Base-by-base conservation (phyloP, 2,329 filamentous ascomycete genomes). In the Fusarium sp. region DNA sequence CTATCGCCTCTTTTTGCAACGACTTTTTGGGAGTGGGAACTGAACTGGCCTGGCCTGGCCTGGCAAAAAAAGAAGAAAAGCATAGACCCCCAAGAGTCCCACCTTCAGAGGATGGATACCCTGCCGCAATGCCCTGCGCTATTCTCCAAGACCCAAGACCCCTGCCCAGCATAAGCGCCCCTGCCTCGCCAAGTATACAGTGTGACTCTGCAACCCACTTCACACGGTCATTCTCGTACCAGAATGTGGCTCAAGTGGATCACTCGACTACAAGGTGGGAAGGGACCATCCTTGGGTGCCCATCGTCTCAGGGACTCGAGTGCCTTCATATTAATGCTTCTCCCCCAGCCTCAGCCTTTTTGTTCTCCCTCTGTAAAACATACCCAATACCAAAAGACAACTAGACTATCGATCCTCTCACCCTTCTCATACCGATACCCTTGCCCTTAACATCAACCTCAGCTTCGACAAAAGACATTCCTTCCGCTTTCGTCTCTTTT, bases 321-420 rank as follows among this genome's bases (percentile, higher is more conserved):
- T 40, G 45, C 43, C 50, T 59, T 70, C 68, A 70, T 70, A 70
- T 68, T 69, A 70, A 70, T 70, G 58, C 44, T 48, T 40, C 53
- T 55, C 60, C 64, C 64, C 67, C 67, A 64, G 57, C 48, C 28
- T 36, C 43, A 45, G 43, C 24, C 64, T 64, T 57, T 49, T 42
- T 50, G 44, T 49, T 51, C 55, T 63, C 66, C 45, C 62, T 65
- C 61, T 63, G 38, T 49, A 52, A 44, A 65, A 51, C 38, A 39
- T 36, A 57, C 49, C 36, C 40, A 57, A 60, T 17, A 36, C 8
- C 26, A 28, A 28, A 28, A 28, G 26, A 28, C 26, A 28, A 21
- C 52, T 66, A 47, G 47, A 67, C 58, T 69, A 69, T 68, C 47
- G 26, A 44, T 55, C 56, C 52, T 51, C 42, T 51, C 42, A 43